Evolutionary conservation across 306 rosid species (phyloP), one percentile per base, ranked within the genome.

Genomic region (Ceratonia siliqua): DNA sequence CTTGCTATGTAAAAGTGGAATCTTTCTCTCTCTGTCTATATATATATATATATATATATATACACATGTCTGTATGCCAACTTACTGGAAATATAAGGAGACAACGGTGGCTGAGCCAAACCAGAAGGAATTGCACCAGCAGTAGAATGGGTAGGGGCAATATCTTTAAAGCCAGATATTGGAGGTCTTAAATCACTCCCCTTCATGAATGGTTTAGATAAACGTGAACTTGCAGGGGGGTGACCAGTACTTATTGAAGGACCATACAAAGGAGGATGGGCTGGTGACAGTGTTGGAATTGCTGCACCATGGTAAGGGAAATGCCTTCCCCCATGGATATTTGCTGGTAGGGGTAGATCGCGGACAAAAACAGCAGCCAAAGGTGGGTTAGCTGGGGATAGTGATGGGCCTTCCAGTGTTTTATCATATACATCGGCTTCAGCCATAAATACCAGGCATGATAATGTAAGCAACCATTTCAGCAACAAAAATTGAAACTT

Each of bases 61-160:
- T n/a, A n/a, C n/a, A n/a, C n/a, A n/a, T n/a, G n/a, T n/a, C n/a
- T n/a, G n/a, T n/a, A n/a, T n/a, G n/a, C n/a, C n/a, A n/a, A n/a
- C 92, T 87, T 85, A 93, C 98, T 75, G 48, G 96, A 87, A 55
- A 43, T 79, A 62, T 81, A 49, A 68, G 94, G 96, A 62, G 96
- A 81, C 69, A 93, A 59, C 10, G 95, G 95, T 3, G 92, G 93
- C 80, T 93, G 89, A 72, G 90, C 76, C 84, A 90, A 74, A 42
- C 83, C 87, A 48, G 91, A 86, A 80, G 94, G 91, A 57, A 82
- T 75, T 42, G 85, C 80, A 45, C 89, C 95, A 76, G 81, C 75
- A 32, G 53, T 30, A 12, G 91, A 81, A 70, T 85, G 85, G 22
- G 76, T 35, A 38, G 98, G 98, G 36, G 96, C 83, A 46, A 83